Evolutionary conservation across 2,329 filamentous ascomycete genomes (phyloP).

Genomic region (Gaeumannomyces sp.): DNA sequence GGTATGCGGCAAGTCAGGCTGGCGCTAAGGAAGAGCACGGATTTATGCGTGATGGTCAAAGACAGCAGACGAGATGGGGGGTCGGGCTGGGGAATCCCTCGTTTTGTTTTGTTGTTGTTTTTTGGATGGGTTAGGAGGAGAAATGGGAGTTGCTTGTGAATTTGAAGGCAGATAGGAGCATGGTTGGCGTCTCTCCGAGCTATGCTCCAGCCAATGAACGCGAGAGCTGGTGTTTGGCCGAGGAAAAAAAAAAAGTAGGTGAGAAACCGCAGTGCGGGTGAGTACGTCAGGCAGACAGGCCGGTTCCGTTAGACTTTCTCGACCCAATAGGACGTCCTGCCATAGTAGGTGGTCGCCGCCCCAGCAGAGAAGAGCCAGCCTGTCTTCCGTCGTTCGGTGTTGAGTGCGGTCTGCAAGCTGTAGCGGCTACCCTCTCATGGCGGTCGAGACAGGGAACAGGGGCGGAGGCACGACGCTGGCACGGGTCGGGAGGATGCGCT

Average conservation of each 20-base stretch:
- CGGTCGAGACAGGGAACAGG: not conserved
- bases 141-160: slow-evolving; percentile 34
- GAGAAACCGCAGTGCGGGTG: slow-evolving; percentile 1
- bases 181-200: slow-evolving; percentile 35
- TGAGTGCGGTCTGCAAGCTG: not conserved
- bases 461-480: not conserved
- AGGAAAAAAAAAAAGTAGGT: not conserved
- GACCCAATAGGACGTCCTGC: not conserved
- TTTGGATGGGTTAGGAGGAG: not conserved
- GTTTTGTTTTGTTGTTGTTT: not conserved
- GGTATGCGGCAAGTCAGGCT: not conserved
- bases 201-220: slow-evolving; percentile 35
- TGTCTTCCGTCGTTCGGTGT: slow-evolving; percentile 1
- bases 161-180: slow-evolving; percentile 32
- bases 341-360: not conserved
- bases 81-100: not conserved
- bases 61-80: not conserved
- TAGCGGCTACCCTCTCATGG: not conserved
- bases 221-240: not conserved
- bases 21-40: not conserved
- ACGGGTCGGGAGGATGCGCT: not conserved
- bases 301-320: slow-evolving; percentile 2
- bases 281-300: slow-evolving; percentile 9
- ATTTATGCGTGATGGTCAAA: not conserved
- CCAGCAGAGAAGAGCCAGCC: not conserved